Conservation (phyloP, 495 filamentous ascomycete genomes). For the Penicillium fimorum region DNA sequence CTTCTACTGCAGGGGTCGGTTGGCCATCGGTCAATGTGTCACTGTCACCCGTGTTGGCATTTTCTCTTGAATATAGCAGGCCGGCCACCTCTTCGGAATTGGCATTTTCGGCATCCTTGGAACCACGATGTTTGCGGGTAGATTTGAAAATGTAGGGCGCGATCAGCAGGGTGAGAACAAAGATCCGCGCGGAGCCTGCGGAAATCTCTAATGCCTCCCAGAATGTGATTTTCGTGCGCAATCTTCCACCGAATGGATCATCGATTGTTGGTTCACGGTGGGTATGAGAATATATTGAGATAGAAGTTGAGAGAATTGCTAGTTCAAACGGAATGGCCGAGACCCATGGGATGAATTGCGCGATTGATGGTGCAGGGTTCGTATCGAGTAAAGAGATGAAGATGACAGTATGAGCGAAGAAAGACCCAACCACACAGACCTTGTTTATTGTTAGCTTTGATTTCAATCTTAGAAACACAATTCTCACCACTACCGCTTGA, state of each 20-base stretch:
- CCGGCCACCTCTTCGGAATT: conserved; percentile 49
- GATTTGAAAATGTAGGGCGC: background rate
- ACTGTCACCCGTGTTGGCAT: background rate
- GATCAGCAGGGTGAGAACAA: conserved; percentile 39
- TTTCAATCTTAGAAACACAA: conserved; percentile 3
- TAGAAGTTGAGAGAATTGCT: conserved; percentile 59
- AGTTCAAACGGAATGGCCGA: conserved; percentile 63
- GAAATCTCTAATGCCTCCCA: conserved; percentile 65
- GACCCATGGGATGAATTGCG: conserved; percentile 69
- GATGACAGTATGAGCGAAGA: conserved; percentile 64
- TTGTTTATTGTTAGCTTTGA: conserved; percentile 25
- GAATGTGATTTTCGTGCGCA: conserved; percentile 48
- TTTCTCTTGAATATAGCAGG: conserved; percentile 28
- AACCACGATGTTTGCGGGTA: background rate
- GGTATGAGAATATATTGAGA: conserved; percentile 54
- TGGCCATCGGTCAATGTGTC: conserved; percentile 35
- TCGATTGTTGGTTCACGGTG: conserved; percentile 57
- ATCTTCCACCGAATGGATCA: conserved; percentile 37
- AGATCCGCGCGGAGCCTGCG: conserved; percentile 53
- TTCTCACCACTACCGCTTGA: conserved; percentile 71
- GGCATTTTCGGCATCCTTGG: background rate
- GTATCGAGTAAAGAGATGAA: conserved; percentile 75
- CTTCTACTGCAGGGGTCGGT: conserved; percentile 47
- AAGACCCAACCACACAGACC: conserved; percentile 76
- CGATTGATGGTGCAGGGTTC: conserved; percentile 61